A percentile compares a stretch with the other conserved stretches of the same genome.
Conservation (phyloP, 805 yeast genomes). For the Jamesozyma lodderae region DNA sequence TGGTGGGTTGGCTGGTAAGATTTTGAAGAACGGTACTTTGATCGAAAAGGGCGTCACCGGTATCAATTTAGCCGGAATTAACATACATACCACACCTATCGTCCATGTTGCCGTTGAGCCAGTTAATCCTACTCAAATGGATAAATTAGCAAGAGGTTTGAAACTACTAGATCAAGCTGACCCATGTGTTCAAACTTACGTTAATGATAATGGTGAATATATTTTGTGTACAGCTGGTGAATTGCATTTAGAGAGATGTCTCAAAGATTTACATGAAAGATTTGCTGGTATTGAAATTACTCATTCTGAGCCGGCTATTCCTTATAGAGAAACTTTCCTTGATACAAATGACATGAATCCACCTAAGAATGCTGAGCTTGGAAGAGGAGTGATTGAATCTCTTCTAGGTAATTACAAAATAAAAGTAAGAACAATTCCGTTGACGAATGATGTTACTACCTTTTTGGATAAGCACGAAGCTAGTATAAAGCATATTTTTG, state of each 20-base stretch:
- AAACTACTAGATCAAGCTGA: conserved; percentile 77
- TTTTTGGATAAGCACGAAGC: conserved; percentile 42
- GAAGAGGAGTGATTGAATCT: conserved; percentile 43
- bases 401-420: conserved; percentile 43
- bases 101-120: conserved; percentile 96
- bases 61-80: conserved; percentile 70
- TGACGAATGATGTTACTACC: conserved; percentile 42
- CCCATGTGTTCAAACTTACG: conserved; percentile 82
- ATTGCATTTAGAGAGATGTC: conserved; percentile 86
- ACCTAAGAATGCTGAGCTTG: conserved; percentile 36
- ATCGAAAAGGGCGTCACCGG: conserved; percentile 50
- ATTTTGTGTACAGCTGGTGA: conserved; percentile 95
- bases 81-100: conserved; percentile 75
- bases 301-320: conserved; percentile 86
- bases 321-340: conserved; percentile 79
- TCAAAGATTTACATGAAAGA: conserved; percentile 81
- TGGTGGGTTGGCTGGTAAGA: conserved; percentile 75
- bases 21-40: conserved; percentile 81
- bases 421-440: conserved; percentile 40
- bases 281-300: conserved; percentile 87
- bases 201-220: conserved; percentile 87
- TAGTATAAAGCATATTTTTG: conserved; percentile 31
- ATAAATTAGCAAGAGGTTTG: conserved; percentile 67
- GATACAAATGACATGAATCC: conserved; percentile 43
- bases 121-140: conserved; percentile 71